Evolutionary conservation across 768 basidiomycete genomes (phyloP).

Genomic region (Xerocomus potaroensis): DNA sequence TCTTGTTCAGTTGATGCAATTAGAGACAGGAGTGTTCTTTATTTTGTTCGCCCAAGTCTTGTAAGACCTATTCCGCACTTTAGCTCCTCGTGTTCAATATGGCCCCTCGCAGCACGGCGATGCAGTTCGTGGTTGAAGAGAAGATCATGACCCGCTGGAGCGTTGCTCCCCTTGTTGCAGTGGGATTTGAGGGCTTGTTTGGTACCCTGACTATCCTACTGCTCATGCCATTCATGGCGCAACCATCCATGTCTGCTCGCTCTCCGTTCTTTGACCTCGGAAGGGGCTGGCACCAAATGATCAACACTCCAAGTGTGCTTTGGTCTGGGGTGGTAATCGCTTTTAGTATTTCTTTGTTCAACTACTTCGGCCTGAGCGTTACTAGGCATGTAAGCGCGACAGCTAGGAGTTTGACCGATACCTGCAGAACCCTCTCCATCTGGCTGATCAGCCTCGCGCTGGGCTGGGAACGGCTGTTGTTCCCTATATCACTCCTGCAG

Average conservation of each 20-base stretch:
- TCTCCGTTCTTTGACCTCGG: conserved; percentile 83
- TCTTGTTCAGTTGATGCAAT: conserved; percentile 16
- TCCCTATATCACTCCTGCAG: conserved; percentile 79
- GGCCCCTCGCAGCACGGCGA: conserved; percentile 62
- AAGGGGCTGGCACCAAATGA: conserved; percentile 86
- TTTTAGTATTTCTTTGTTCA: conserved; percentile 75
- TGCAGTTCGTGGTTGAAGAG: conserved; percentile 94
- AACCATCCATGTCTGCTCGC: conserved; percentile 57
- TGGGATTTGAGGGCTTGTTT: conserved; percentile 93
- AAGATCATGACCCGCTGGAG: conserved; percentile 88
- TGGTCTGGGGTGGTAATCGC: conserved; percentile 69
- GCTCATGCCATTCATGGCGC: conserved; percentile 75
- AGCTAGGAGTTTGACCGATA: conserved; percentile 87
- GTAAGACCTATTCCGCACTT: conserved; percentile 41
- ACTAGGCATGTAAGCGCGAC: conserved; percentile 94
- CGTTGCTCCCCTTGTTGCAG: conserved; percentile 86
- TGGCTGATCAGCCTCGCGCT: conserved; percentile 88
- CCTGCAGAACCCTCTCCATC: conserved; percentile 92
- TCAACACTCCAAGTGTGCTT: conserved; percentile 68
- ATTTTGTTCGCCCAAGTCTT: conserved; percentile 93
- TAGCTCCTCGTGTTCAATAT: neutral
- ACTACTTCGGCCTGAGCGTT: conserved; percentile 87
- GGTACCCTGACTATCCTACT: conserved; percentile 77
- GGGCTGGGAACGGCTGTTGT: conserved; percentile 86
- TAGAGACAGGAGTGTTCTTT: conserved; percentile 72